Percentiles rank a stretch among this genome's conserved stretches.
These are phyloP conservation scores for Trametes pubescens DNA, from an alignment of 1,284 basidiomycete genomes.

Conservation along the genomic window DNA sequence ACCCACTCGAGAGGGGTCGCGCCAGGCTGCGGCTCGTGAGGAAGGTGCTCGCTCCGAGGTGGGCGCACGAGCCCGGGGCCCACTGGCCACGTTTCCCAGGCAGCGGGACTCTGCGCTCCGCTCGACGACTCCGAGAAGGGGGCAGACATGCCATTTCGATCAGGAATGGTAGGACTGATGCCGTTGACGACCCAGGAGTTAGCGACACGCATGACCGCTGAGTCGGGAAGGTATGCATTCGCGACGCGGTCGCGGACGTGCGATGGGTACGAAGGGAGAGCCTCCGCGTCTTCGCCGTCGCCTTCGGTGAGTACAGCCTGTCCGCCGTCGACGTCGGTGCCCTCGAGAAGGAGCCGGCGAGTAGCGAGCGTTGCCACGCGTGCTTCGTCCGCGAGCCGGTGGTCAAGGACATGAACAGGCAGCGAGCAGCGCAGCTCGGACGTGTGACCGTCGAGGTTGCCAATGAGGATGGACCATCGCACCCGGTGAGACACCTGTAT, in stretches of 20 bases:
- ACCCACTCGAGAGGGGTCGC: slow-evolving; percentile 72
- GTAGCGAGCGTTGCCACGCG: slow-evolving; percentile 74
- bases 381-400: slow-evolving; percentile 78
- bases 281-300: slow-evolving; percentile 24
- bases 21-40: slow-evolving; percentile 37
- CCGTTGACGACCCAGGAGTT: slow-evolving; percentile 65
- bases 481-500: slow-evolving; percentile 78
- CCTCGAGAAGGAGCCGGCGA: slow-evolving; percentile 70
- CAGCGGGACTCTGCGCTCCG: slow-evolving; percentile 43
- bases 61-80: slow-evolving; percentile 21
- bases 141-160: slow-evolving; percentile 27
- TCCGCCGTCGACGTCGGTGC: slow-evolving; percentile 45
- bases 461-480: slow-evolving; percentile 79
- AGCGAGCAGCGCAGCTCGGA: slow-evolving; percentile 93
- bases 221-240: slow-evolving; percentile 74
- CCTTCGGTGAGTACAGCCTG: slow-evolving; percentile 51
- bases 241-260: slow-evolving; percentile 92
- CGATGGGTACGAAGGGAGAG: slow-evolving; percentile 83
- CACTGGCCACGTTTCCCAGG: slow-evolving; percentile 39
- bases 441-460: slow-evolving; percentile 87
- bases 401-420: slow-evolving; percentile 84
- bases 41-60: slow-evolving; percentile 40
- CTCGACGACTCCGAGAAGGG: slow-evolving; percentile 33
- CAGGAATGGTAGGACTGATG: slow-evolving; percentile 46
- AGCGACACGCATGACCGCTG: slow-evolving; percentile 68